These are phyloP conservation scores for Fusarium liriodendri DNA, from an alignment of 2,329 filamentous ascomycete genomes.

Conservation along the genomic window DNA sequence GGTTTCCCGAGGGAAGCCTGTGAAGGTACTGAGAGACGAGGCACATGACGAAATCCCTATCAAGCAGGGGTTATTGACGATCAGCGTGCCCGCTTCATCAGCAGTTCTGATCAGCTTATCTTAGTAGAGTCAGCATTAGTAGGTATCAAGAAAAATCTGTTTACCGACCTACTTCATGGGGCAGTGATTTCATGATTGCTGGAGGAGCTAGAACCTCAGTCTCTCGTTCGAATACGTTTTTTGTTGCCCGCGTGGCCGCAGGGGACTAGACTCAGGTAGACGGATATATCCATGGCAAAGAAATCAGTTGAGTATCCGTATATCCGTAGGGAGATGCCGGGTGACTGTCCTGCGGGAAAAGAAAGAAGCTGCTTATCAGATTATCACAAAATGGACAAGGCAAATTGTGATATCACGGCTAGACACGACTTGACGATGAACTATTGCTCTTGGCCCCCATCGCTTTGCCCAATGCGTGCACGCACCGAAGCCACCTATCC, in stretches of 20 bases:
- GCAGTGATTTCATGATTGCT: no score
- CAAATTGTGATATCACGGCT: not conserved
- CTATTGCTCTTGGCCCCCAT: not conserved
- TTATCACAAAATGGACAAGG: not conserved
- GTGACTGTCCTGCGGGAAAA: no score
- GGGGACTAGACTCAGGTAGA: not conserved
- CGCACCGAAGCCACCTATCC: not conserved
- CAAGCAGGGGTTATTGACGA: no score
- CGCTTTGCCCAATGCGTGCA: not conserved
- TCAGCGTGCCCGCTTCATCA: no score
- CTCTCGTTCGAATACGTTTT: not conserved
- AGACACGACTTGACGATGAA: not conserved
- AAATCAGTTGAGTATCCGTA: not conserved
- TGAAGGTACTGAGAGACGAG: no score
- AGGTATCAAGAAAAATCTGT: no score
- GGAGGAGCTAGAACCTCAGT: not conserved
- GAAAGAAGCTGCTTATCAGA: not conserved
- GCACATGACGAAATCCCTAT: no score
- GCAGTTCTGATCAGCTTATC: no score
- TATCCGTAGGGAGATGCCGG: not conserved
- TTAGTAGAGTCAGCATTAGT: no score
- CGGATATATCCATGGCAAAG: not conserved
- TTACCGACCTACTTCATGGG: no score
- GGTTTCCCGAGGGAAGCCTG: no score
- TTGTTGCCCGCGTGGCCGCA: slow-evolving; percentile 1